Base-by-base conservation (phyloP, 1,139 yeast genomes). In the Kodamaea derodonti region DNA sequence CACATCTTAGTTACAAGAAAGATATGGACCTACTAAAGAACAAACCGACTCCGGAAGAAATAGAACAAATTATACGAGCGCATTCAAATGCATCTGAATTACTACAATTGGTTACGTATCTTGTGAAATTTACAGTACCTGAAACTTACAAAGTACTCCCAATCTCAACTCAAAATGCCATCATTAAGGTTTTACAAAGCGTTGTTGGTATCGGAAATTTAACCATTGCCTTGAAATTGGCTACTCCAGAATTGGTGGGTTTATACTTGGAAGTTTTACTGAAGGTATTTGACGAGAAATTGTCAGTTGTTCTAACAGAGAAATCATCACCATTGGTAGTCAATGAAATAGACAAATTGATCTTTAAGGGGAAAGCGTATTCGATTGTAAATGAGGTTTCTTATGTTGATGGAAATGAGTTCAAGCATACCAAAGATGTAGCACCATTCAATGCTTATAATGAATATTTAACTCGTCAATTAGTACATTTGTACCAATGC, bases 261-360 rank as follows among this genome's bases (percentile, higher is more conserved):
- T 28, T 40, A 13, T 43, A 38, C 29, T 14, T 37, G 20, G 39
- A 36, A 13, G 29, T 49, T 14, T 40, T 51, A 3, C 37, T 37
- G 12, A 33, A 33, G 2, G 45, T 56, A 2, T 52, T 64, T 22
- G 37, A 50, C 12, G 45, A 17, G 16, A 24, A 28, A 6, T n/a
- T 15, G 15, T 38, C 15, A 20, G 20, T 7, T 35, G 33, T 2
- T 20, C 23, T 27, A 4, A 22, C 17, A 7, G 11, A 9, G 15
- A 12, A 11, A 4, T 11, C 12, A 5, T n/a, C 17, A 3, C 36
- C 37, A 3, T 15, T 50, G 5, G 58, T 59, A 30, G 30, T 45
- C 6, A 58, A 52, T 33, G 74, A 68, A 37, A 41, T 66, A 10
- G 70, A 67, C 34, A 65, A 62, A 36, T 44, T 68, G 7, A 13